These are phyloP conservation scores for Solidago caesia DNA, from an alignment of 129 eudicot genomes.

Conservation along the genomic window DNA sequence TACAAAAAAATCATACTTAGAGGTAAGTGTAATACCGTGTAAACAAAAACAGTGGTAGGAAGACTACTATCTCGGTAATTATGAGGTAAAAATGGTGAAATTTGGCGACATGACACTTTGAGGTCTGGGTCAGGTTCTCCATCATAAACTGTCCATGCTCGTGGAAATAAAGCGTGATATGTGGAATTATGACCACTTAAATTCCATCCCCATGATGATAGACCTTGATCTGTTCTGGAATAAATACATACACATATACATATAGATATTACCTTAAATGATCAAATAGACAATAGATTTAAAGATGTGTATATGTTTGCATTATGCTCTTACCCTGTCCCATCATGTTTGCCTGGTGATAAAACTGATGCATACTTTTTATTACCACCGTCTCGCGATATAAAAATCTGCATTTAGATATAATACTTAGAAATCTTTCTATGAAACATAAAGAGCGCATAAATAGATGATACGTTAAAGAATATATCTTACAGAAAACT, in stretches of 20 bases:
- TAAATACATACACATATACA: constrained; percentile 8
- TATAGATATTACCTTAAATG: neutral
- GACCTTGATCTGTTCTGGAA: constrained; percentile 73
- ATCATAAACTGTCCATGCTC: constrained; percentile 97
- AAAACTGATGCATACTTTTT: constrained; percentile 86
- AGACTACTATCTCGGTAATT: constrained; percentile 95
- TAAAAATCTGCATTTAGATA: constrained; percentile 55
- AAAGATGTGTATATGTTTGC: neutral
- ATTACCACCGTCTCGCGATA: constrained; percentile 83
- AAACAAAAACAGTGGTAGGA: constrained; percentile 91
- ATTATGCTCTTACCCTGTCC: constrained; percentile 64
- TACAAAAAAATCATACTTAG: neutral
- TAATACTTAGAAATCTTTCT: neutral
- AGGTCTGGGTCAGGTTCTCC: constrained; percentile 99
- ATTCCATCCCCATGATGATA: constrained; percentile 99
- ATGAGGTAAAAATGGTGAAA: constrained; percentile 97
- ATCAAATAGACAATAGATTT: neutral
- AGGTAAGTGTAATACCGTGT: constrained; percentile 56
- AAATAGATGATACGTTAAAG: constrained; percentile 16
- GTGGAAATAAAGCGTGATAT: constrained; percentile 88
- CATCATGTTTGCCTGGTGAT: constrained; percentile 82
- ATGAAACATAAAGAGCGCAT: neutral
- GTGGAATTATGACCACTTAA: constrained; percentile 93
- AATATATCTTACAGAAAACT: constrained; percentile 74
- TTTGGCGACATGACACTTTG: constrained; percentile 90